Conservation (phyloP, 495 filamentous ascomycete genomes). For the Penicillium robsamsonii region DNA sequence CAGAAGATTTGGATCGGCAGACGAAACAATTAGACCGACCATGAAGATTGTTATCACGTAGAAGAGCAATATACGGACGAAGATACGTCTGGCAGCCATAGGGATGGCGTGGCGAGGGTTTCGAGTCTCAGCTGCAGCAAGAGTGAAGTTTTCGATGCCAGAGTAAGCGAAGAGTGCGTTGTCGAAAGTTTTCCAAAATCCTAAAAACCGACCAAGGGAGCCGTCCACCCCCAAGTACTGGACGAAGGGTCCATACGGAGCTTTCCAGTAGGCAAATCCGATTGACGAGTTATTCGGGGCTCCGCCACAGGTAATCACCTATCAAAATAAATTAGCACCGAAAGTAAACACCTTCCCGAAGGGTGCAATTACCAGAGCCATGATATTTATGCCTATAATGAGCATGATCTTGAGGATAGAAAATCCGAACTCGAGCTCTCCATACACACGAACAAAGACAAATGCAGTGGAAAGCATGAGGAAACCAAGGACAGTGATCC, state of each 20-base stretch:
- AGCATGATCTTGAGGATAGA: constrained; percentile 46
- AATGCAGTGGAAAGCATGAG: constrained; percentile 45
- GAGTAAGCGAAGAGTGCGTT: constrained; percentile 57
- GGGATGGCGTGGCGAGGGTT: constrained; percentile 39
- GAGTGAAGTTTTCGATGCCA: constrained; percentile 51
- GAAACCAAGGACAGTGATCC: constrained; percentile 45
- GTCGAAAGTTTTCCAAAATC: constrained; percentile 56
- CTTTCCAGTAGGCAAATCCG: constrained; percentile 26
- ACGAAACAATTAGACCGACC: constrained; percentile 46
- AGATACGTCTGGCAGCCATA: constrained; percentile 39
- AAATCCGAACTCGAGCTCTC: constrained; percentile 47
- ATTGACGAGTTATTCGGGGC: constrained; percentile 20
- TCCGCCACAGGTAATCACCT: constrained; percentile 38
- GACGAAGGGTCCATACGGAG: constrained; percentile 23
- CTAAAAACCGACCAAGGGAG: constrained; percentile 33
- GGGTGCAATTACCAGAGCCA: constrained; percentile 35
- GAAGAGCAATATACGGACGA: constrained; percentile 41
- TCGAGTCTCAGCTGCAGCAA: constrained; percentile 46
- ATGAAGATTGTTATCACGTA: constrained; percentile 44
- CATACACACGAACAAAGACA: constrained; percentile 45
- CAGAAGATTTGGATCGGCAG: constrained; percentile 47
- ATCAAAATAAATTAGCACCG: neutral
- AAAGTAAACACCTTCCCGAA: neutral
- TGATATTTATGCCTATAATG: constrained; percentile 48
- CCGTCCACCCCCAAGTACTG: constrained; percentile 22